These are phyloP conservation scores for Tilletia caries DNA, from an alignment of 1,284 basidiomycete species.

Conservation along the genomic window DNA sequence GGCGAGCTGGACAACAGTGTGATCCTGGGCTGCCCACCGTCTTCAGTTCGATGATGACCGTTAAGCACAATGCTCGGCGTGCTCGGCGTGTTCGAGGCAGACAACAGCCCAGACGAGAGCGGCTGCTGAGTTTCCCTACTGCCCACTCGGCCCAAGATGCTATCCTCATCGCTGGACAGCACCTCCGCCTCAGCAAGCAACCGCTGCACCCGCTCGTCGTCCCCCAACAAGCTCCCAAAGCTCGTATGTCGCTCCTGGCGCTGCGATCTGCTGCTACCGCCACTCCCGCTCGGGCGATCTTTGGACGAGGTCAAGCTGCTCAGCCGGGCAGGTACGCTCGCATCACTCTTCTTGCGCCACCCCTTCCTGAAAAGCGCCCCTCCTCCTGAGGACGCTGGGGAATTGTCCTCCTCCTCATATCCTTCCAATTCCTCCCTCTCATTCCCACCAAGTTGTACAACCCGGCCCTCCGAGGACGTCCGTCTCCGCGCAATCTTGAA, in stretches of 20 bases:
- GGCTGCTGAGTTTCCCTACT: too few species aligned
- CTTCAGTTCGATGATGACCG: not conserved
- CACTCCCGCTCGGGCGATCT: not conserved
- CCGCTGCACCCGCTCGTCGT: not conserved
- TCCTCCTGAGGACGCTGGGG: not conserved
- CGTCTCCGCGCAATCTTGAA: conserved; percentile 4
- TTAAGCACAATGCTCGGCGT: not conserved
- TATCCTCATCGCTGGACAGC: not conserved
- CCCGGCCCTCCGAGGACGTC: not conserved
- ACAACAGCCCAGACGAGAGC: too few species aligned
- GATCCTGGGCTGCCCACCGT: not conserved
- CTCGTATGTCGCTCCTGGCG: not conserved
- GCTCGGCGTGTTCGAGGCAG: not conserved
- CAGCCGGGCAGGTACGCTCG: not conserved
- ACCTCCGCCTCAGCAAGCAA: not conserved
- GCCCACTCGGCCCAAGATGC: not conserved
- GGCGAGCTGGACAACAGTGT: too few species aligned
- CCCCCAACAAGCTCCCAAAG: not conserved
- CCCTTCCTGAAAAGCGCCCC: not conserved
- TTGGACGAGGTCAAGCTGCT: conserved; percentile 10
- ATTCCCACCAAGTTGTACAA: not conserved
- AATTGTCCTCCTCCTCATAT: not conserved
- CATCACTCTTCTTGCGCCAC: conserved; percentile 1
- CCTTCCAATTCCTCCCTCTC: not conserved
- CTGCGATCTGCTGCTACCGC: not conserved